Conservation (phyloP, 1,284 basidiomycete species). For the Kwoniella shivajii region DNA sequence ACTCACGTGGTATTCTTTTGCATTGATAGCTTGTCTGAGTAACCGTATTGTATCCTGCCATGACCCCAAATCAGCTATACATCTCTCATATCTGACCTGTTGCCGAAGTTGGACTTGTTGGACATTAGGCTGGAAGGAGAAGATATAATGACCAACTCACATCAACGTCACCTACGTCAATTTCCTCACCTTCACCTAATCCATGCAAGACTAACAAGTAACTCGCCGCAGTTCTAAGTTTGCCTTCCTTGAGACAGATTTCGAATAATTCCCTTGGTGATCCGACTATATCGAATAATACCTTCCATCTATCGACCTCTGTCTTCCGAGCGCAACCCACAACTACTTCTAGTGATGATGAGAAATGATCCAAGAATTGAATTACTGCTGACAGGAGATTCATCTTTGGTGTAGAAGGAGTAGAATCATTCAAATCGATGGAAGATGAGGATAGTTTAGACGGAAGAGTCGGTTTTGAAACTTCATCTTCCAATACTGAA, state of each 20-base stretch:
- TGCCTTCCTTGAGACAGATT: slow-evolving; percentile 74
- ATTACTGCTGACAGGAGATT: slow-evolving; percentile 69
- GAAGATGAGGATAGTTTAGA: not conserved
- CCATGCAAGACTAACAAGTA: slow-evolving; percentile 93
- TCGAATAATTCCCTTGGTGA: slow-evolving; percentile 89
- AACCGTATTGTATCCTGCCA: slow-evolving; percentile 72
- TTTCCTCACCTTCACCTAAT: slow-evolving; percentile 50
- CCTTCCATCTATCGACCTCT: slow-evolving; percentile 86
- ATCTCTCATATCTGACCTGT: not conserved
- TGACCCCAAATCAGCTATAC: not conserved
- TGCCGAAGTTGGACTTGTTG: not conserved
- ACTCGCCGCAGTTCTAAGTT: slow-evolving; percentile 85
- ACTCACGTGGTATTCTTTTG: slow-evolving; percentile 58
- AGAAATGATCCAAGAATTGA: slow-evolving; percentile 93
- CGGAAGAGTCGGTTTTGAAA: slow-evolving; percentile 36
- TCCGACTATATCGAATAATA: slow-evolving; percentile 87
- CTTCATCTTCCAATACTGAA: slow-evolving; percentile 89
- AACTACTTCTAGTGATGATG: slow-evolving; percentile 85
- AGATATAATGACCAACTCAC: slow-evolving; percentile 20
- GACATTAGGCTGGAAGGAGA: not conserved
- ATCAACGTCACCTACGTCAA: slow-evolving; percentile 64
- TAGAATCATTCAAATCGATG: not conserved
- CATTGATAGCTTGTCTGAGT: slow-evolving; percentile 70
- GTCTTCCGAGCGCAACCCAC: slow-evolving; percentile 97
- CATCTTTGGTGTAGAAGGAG: slow-evolving; percentile 33